phyloP scores from a whole-genome alignment of 345 rosid species.

The Camelina laxa region DNA sequence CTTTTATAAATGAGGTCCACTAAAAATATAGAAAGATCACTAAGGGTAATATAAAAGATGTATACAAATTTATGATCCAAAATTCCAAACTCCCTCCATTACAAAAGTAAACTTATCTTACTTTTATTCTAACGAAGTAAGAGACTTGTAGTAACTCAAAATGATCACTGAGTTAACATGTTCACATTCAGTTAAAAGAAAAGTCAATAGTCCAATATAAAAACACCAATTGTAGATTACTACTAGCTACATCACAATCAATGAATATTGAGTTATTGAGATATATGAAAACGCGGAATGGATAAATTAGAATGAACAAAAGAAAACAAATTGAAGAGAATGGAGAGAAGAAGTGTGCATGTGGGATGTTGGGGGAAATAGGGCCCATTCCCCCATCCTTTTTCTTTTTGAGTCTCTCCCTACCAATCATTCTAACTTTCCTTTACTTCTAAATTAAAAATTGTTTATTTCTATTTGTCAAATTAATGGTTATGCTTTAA shows the following conservation, averaged over 20 bases:
- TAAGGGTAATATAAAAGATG: neutral
- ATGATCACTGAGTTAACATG: constrained; percentile 4
- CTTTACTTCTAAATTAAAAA: constrained; percentile 7
- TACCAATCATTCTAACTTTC: constrained; percentile 45
- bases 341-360: constrained; percentile 33
- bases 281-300: neutral
- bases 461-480: neutral
- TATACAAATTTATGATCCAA: neutral
- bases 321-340: constrained; percentile 21
- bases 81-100: neutral
- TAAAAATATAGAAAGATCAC: neutral
- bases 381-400: constrained; percentile 18
- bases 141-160: neutral
- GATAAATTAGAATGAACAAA: constrained; percentile 20
- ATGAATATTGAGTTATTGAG: neutral
- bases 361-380: constrained; percentile 43
- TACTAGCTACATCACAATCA: constrained; percentile 9
- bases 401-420: constrained; percentile 33
- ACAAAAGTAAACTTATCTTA: neutral
- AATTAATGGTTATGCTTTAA: constrained; percentile 21
- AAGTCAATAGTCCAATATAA: neutral
- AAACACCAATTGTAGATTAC: neutral
- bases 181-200: constrained; percentile 9
- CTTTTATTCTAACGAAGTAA: neutral
- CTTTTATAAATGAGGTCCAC: neutral